These are phyloP conservation scores for Peronospora belbahrii DNA, from an alignment of 352 stramenopile genomes.

Conservation along the genomic window DNA sequence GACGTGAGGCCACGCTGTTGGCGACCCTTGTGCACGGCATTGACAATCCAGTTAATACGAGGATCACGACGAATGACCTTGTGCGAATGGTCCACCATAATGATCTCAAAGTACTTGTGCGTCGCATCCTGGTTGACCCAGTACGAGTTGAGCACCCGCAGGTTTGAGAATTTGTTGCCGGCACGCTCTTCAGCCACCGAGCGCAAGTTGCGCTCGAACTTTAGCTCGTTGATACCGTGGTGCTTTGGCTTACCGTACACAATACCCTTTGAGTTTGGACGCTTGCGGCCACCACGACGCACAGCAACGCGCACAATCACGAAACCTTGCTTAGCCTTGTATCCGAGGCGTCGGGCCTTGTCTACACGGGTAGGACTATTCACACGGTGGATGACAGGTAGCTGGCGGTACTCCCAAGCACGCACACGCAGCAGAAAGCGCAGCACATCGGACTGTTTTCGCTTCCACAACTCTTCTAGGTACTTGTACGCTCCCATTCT, in stretches of 20 bases:
- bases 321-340: constrained; percentile 99
- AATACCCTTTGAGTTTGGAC: constrained; percentile 99
- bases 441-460: constrained; percentile 99
- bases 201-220: constrained; percentile 97
- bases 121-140: constrained; percentile 99
- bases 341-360: constrained; percentile 98
- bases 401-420: constrained; percentile 97
- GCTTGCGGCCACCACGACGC: constrained; percentile 97
- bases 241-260: constrained; percentile 99
- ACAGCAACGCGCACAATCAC: constrained; percentile 96
- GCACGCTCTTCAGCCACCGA: constrained; percentile 97
- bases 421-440: constrained; percentile 99
- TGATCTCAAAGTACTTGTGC: constrained; percentile 99
- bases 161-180: constrained; percentile 95
- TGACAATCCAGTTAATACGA: constrained; percentile 99
- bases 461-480: constrained; percentile 99
- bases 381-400: constrained; percentile 94
- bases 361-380: constrained; percentile 94
- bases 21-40: constrained; percentile 98
- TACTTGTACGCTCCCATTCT: constrained; percentile 99
- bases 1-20: constrained; percentile 98
- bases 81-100: constrained; percentile 98
- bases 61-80: constrained; percentile 97
- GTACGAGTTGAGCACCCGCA: constrained; percentile 99
- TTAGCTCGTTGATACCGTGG: constrained; percentile 99